Evolutionary conservation across 805 yeast species (phyloP), one percentile per base, ranked within the genome.

Genomic region (Candida methanosorbosa): DNA sequence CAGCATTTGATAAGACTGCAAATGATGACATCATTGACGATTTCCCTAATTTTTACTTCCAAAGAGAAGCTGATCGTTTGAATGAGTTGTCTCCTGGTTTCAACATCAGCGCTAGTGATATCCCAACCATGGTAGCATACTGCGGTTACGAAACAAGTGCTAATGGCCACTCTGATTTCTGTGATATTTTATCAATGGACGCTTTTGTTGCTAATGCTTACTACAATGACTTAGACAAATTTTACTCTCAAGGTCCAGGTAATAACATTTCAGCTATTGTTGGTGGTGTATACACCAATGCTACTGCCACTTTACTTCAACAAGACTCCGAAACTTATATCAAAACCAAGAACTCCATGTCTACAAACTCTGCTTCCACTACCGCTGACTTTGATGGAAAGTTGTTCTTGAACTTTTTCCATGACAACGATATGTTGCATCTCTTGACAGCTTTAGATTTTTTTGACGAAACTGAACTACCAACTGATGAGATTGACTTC

Each of bases 141-240:
- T 83, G 94, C 58, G 87, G 84, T 3, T 84, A 67, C 51, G 94
- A 84, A 56, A 57, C 81, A 30, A 82, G 81, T 37, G 81, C 75
- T 9, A 66, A 64, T 37, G 94, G 92, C 9, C 52, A 57, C 36
- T 80, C 92, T 13, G 66, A 68, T 23, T 74, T 82, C 42, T 83
- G 94, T 56, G 66, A 67, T 26, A 64, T 80, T 22, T 76, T 84
- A 58, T 78, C 85, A 28, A 68, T 68, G 44, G 76, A 76, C 18
- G 90, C 83, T 40, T 78, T 75, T 63, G 57, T 79, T 34, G 71
- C 68, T 25, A 70, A 68, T 44, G 76, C 76, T 33, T 85, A 83
- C 56, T 61, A 67, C 16, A 62, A 63, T 20, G 88, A 82, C 42
- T 58, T 81, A 28, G 57, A 54, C 33, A 68, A 70, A 47, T 84